These are phyloP conservation scores for Turnera subulata DNA, from an alignment of 345 rosid species.

Conservation along the genomic window DNA sequence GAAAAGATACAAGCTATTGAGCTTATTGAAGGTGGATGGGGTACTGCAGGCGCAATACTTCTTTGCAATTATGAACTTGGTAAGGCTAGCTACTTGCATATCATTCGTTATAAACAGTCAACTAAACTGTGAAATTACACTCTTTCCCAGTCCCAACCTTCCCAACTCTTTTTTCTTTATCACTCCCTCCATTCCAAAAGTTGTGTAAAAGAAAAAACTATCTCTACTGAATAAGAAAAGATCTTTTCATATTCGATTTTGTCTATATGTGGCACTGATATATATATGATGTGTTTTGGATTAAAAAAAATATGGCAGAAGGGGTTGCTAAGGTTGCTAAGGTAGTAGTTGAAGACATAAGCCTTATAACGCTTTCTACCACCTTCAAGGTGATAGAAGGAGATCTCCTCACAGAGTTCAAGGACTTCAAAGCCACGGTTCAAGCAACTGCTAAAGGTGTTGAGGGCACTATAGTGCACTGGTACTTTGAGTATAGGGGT, in stretches of 20 bases:
- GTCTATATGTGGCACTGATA: too few species aligned
- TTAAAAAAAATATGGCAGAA: background rate
- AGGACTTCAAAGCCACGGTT: conserved; percentile 9
- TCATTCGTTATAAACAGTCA: too few species aligned
- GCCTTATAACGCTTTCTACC: conserved; percentile 21
- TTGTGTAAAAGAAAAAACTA: too few species aligned
- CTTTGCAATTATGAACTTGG: background rate
- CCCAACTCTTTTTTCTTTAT: too few species aligned
- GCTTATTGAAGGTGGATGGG: background rate
- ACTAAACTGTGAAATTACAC: too few species aligned
- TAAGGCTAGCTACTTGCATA: too few species aligned
- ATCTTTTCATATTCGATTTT: too few species aligned
- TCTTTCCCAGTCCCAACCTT: too few species aligned
- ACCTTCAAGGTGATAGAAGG: conserved; percentile 37
- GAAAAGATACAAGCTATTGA: background rate
- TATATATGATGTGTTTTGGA: too few species aligned
- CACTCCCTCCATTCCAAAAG: too few species aligned
- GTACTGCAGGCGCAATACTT: background rate
- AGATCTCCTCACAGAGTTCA: conserved; percentile 33
- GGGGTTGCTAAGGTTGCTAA: conserved; percentile 16
- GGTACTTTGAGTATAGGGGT: conserved; percentile 8
- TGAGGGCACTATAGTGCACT: conserved; percentile 21
- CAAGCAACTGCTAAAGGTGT: conserved; percentile 21
- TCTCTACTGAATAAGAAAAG: too few species aligned
- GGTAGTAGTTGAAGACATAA: conserved; percentile 33